phyloP scores from a whole-genome alignment of 257 asterid species.

The Solanum sejunctum region DNA sequence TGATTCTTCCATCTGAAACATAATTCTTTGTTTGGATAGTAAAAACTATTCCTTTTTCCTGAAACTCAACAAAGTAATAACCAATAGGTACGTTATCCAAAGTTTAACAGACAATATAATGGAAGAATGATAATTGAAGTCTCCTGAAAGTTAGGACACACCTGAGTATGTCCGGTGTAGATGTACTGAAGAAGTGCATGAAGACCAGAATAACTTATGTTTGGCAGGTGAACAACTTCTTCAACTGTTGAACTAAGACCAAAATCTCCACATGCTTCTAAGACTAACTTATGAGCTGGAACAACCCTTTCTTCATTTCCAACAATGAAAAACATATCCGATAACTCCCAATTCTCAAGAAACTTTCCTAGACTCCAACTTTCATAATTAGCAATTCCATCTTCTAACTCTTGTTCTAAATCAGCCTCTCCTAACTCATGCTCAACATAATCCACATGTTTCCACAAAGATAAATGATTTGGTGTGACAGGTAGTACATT shows the following conservation, averaged over 20 bases:
- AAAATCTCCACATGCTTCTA: conserved; percentile 73
- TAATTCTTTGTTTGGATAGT: not conserved
- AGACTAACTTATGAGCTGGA: conserved; percentile 78
- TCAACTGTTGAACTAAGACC: conserved; percentile 26
- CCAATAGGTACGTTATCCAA: not conserved
- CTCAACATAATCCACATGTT: conserved; percentile 61
- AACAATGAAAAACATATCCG: conserved; percentile 64
- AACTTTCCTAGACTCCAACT: conserved; percentile 73
- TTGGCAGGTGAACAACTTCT: conserved; percentile 41
- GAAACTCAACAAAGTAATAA: not conserved
- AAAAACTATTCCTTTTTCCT: not conserved
- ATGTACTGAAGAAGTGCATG: conserved; percentile 71
- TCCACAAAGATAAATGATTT: conserved; percentile 82
- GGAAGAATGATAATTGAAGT: not conserved
- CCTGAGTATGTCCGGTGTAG: conserved; percentile 77
- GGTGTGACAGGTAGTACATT: conserved; percentile 73
- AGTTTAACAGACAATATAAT: not conserved
- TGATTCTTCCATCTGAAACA: not conserved
- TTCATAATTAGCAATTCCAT: conserved; percentile 38
- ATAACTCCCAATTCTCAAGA: conserved; percentile 78
- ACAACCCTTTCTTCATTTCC: conserved; percentile 65
- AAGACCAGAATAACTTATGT: conserved; percentile 44
- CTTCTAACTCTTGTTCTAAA: conserved; percentile 56
- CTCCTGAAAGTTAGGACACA: conserved; percentile 14
- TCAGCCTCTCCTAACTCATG: conserved; percentile 25